These are phyloP conservation scores for Puccinellia tenuiflora DNA, from an alignment of 176 grass and related monocot species.

Conservation along the genomic window DNA sequence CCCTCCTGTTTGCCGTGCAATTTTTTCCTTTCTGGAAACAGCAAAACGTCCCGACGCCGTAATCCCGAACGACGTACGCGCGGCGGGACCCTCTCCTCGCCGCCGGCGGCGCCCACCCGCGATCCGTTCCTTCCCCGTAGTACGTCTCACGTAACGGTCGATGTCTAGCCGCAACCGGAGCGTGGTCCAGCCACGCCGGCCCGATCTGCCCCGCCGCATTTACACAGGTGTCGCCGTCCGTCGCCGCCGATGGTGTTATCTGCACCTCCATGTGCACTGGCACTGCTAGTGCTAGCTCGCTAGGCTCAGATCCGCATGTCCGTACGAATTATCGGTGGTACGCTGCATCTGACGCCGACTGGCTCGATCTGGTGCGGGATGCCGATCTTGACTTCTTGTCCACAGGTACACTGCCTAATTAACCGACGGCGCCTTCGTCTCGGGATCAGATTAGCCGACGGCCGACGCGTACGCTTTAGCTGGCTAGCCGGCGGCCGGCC, in stretches of 20 bases:
- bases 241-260: not conserved
- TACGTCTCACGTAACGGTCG: not conserved
- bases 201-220: not conserved
- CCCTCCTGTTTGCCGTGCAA: not conserved
- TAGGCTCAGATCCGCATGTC: not conserved
- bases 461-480: not conserved
- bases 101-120: not conserved
- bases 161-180: not conserved
- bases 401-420: not conserved
- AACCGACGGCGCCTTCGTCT: not conserved
- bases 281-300: not conserved
- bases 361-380: slow-evolving; percentile 30
- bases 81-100: not conserved
- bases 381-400: slow-evolving; percentile 31
- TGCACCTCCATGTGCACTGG: too few relatives aligned
- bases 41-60: not conserved
- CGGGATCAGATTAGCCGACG: not conserved
- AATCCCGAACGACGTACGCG: not conserved
- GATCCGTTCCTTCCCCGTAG: not conserved
- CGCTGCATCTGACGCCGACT: slow-evolving; percentile 4
- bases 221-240: not conserved
- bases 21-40: not conserved
- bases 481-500: too few relatives aligned
- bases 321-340: slow-evolving; percentile 7
- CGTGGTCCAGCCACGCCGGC: not conserved